Evolutionary conservation across 2,329 filamentous ascomycete genomes (phyloP).

Genomic region (Arthrobotrys entomopaga): DNA sequence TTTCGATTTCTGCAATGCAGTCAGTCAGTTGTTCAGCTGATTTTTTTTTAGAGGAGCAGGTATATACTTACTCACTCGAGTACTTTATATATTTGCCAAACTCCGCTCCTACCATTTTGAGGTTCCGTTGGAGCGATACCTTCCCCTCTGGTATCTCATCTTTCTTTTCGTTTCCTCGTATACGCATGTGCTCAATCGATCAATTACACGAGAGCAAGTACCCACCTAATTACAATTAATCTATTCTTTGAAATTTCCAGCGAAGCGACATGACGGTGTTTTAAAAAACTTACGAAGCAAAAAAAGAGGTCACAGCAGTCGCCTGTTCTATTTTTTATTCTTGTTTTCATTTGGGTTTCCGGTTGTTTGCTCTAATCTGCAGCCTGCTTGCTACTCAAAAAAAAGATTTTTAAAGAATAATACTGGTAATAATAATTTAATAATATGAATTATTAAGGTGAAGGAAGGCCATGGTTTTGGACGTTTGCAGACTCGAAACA

Average conservation of each 20-base stretch:
- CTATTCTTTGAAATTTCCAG: background rate
- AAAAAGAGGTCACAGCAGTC: background rate
- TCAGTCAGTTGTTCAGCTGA: background rate
- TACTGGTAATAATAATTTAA: too few relatives aligned
- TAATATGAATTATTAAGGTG: background rate
- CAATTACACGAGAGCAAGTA: too few relatives aligned
- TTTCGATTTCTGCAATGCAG: background rate
- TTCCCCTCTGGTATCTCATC: background rate
- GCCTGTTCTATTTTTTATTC: slow-evolving; percentile 11
- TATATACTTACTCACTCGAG: too few relatives aligned
- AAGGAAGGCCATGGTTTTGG: slow-evolving; percentile 24
- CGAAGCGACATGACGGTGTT: background rate
- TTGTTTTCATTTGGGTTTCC: background rate
- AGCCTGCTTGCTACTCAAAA: too few relatives aligned
- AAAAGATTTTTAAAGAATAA: slow-evolving; percentile 3
- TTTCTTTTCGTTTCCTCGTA: slow-evolving; percentile 2
- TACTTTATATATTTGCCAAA: slow-evolving; percentile 34
- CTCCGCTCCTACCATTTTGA: slow-evolving; percentile 52
- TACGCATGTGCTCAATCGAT: background rate
- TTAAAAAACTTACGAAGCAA: background rate
- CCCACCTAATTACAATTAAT: too few relatives aligned
- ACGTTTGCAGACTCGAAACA: slow-evolving; percentile 42
- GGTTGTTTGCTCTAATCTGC: too few relatives aligned
- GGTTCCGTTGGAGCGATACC: slow-evolving; percentile 16
- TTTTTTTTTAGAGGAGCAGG: slow-evolving; percentile 1